Evolutionary conservation across 108 stramenopile genomes (phyloP).

Genomic region (Chaetoceros muelleri): DNA sequence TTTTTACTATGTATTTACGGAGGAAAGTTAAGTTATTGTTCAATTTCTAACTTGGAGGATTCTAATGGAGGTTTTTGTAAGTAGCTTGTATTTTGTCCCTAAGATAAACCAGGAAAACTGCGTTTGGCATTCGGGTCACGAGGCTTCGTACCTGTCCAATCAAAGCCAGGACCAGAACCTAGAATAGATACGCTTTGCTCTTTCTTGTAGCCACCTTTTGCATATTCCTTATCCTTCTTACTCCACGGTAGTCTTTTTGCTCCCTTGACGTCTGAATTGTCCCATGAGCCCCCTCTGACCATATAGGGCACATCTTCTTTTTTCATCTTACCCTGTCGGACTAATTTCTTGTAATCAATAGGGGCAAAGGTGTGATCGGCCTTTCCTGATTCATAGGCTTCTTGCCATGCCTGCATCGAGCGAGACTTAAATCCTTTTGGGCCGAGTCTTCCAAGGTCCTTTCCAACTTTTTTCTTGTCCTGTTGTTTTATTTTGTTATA

Average conservation of each 20-base stretch:
- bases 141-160: conserved; percentile 39
- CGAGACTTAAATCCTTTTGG: conserved; percentile 45
- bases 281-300: conserved; percentile 31
- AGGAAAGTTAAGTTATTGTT: too few species aligned
- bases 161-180: conserved; percentile 24
- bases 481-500: conserved; percentile 16
- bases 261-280: conserved; percentile 31
- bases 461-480: conserved; percentile 19
- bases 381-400: conserved; percentile 37
- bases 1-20: too few species aligned
- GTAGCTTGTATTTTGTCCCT: too few species aligned
- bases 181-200: conserved; percentile 31
- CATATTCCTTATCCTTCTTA: conserved; percentile 29
- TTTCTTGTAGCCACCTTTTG: conserved; percentile 28
- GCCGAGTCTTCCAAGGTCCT: conserved; percentile 29
- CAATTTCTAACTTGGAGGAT: too few species aligned
- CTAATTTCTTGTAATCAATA: conserved; percentile 4
- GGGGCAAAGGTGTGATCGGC: conserved; percentile 33
- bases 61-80: too few species aligned
- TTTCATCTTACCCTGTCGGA: conserved; percentile 13
- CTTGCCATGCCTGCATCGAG: conserved; percentile 46
- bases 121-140: too few species aligned
- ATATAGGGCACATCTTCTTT: conserved; percentile 20
- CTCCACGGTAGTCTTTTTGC: conserved; percentile 30
- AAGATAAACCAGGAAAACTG: too few species aligned